Percentiles rank a stretch among this genome's conserved stretches.
Evolutionary conservation across 345 rosid genomes (phyloP).

Genomic region (Eucalyptus polybractea): DNA sequence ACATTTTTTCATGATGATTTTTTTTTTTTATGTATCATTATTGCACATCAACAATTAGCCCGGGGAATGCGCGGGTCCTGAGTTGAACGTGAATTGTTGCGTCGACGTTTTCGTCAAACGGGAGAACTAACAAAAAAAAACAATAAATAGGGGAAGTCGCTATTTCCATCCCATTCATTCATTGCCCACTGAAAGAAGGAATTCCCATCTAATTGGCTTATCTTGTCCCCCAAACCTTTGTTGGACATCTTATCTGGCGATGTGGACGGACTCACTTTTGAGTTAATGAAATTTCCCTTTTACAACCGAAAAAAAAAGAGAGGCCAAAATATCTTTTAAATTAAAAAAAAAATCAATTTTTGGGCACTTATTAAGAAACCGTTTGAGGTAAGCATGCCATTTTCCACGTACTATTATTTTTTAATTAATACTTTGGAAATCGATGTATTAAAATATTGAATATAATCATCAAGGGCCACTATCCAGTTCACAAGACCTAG

Average conservation of each 20-base stretch:
- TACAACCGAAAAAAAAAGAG: too few relatives aligned
- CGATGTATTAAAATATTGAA: too few relatives aligned
- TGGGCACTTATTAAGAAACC: neutral
- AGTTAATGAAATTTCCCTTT: too few relatives aligned
- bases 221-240: too few relatives aligned
- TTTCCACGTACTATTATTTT: neutral
- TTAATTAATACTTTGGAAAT: neutral
- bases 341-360: neutral
- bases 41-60: neutral
- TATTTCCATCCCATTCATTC: neutral
- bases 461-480: neutral
- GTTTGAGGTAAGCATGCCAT: neutral
- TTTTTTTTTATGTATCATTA: neutral
- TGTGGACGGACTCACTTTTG: too few relatives aligned
- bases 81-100: neutral
- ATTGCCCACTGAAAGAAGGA: too few relatives aligned
- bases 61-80: neutral
- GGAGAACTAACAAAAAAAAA: neutral
- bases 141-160: neutral
- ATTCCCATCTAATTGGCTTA: too few relatives aligned
- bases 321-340: neutral
- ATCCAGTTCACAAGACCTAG: neutral
- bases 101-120: neutral
- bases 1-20: neutral
- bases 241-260: too few relatives aligned